phyloP scores from a whole-genome alignment of 2,329 filamentous ascomycete genomes.

The Salinomyces thailandicus region DNA sequence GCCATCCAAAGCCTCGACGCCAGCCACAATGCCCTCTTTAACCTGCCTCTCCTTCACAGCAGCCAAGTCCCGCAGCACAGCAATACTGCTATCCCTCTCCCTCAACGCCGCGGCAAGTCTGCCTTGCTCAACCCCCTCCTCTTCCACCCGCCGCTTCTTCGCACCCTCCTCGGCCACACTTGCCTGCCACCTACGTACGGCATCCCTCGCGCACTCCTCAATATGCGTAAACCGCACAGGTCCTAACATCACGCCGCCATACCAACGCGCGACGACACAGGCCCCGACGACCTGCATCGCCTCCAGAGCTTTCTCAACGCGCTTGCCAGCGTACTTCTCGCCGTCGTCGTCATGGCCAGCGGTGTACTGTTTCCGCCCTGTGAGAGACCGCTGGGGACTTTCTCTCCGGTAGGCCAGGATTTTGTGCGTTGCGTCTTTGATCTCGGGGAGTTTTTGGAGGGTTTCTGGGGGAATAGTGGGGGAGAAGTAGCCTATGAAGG shows the following conservation, averaged over 20 bases:
- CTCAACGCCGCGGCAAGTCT: slow-evolving; percentile 32
- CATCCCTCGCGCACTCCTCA: slow-evolving; percentile 38
- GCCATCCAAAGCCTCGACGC: slow-evolving; percentile 9
- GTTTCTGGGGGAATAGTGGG: slow-evolving; percentile 30
- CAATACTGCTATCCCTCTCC: slow-evolving; percentile 40
- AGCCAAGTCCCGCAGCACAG: slow-evolving; percentile 36
- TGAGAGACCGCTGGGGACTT: slow-evolving; percentile 38
- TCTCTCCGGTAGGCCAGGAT: slow-evolving; percentile 42
- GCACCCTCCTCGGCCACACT: slow-evolving; percentile 17
- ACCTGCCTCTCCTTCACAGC: slow-evolving; percentile 34
- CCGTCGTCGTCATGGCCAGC: slow-evolving; percentile 44
- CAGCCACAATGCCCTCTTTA: slow-evolving; percentile 14
- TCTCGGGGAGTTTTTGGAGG: slow-evolving; percentile 35
- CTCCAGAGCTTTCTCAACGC: slow-evolving; percentile 37
- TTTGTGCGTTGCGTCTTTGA: slow-evolving; percentile 39
- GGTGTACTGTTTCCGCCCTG: slow-evolving; percentile 30
- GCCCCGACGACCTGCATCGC: slow-evolving; percentile 35
- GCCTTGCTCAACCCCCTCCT: slow-evolving; percentile 23
- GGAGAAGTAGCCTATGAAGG: slow-evolving; percentile 42
- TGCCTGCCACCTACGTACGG: slow-evolving; percentile 34
- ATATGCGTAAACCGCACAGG: slow-evolving; percentile 45
- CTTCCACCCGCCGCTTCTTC: slow-evolving; percentile 26
- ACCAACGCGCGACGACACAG: slow-evolving; percentile 46
- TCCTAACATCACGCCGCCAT: slow-evolving; percentile 43
- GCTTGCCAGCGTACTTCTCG: slow-evolving; percentile 42